phyloP scores from a whole-genome alignment of 106 monocot genomes.

The Allium cepa region DNA sequence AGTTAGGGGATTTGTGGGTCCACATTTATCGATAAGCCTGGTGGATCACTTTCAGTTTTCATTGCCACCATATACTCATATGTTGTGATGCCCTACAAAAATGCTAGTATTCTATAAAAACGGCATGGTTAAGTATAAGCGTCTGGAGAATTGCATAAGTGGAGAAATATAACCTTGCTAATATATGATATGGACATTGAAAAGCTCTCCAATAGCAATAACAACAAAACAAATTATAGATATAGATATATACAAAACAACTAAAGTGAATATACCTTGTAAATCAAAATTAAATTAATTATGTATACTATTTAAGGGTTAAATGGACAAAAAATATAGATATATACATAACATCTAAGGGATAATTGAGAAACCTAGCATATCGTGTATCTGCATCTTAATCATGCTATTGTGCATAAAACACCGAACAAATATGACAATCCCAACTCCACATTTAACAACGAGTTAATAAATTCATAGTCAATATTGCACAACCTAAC shows the following conservation, averaged over 20 bases:
- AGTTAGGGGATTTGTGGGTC: slow-evolving; percentile 48
- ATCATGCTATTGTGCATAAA: slow-evolving; percentile 8
- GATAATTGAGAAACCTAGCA: slow-evolving; percentile 7
- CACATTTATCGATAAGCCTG: slow-evolving; percentile 60
- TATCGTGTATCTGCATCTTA: slow-evolving; percentile 7
- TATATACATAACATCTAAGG: background rate
- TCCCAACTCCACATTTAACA: slow-evolving; percentile 15
- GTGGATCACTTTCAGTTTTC: slow-evolving; percentile 16
- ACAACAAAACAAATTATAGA: background rate
- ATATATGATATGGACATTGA: slow-evolving; percentile 66
- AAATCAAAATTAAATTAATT: too few relatives aligned
- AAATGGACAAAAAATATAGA: too few relatives aligned
- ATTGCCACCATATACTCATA: slow-evolving; percentile 53
- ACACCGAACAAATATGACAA: slow-evolving; percentile 15
- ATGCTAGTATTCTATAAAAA: too few relatives aligned
- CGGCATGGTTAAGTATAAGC: too few relatives aligned
- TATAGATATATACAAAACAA: too few relatives aligned
- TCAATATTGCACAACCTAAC: background rate
- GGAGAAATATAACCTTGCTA: slow-evolving; percentile 37
- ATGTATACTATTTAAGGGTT: too few relatives aligned
- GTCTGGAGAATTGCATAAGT: background rate
- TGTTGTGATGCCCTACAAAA: slow-evolving; percentile 10
- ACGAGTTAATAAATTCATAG: slow-evolving; percentile 4
- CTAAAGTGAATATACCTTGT: too few relatives aligned
- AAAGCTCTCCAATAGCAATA: slow-evolving; percentile 57